These are phyloP conservation scores for Pholiota conissans DNA, from an alignment of 768 basidiomycete species.

Conservation along the genomic window DNA sequence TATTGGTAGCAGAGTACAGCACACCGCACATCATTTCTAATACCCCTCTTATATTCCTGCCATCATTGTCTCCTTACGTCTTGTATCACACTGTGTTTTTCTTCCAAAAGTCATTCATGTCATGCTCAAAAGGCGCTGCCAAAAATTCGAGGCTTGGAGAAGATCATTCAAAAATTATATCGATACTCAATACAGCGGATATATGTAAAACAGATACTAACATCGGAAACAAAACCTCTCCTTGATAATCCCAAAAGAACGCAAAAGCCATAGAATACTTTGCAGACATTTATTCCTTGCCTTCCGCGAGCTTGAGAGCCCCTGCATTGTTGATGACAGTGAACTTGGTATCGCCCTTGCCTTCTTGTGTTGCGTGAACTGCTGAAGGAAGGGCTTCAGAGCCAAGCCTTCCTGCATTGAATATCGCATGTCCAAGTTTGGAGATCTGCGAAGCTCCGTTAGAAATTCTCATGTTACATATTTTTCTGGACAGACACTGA, in stretches of 20 bases:
- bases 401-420: constrained; percentile 54
- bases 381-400: constrained; percentile 39
- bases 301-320: constrained; percentile 41
- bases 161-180: background rate
- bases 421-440: constrained; percentile 54
- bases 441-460: constrained; percentile 37
- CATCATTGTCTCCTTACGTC: background rate
- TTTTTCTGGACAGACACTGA: constrained; percentile 20
- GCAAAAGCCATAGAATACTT: no score
- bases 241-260: no score
- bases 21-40: background rate
- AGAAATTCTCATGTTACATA: background rate
- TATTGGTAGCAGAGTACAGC: constrained; percentile 5
- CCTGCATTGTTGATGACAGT: constrained; percentile 60
- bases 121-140: no score
- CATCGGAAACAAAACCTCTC: background rate
- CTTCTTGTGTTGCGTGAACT: constrained; percentile 41
- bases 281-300: constrained; percentile 17
- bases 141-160: no score
- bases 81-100: background rate
- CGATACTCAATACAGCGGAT: background rate
- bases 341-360: constrained; percentile 38
- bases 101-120: background rate
- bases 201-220: background rate
- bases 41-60: background rate